A percentile compares a stretch with the other conserved stretches of the same genome.
Conservation (phyloP, 805 yeast species). For the Kluyveromyces nonfermentans region DNA sequence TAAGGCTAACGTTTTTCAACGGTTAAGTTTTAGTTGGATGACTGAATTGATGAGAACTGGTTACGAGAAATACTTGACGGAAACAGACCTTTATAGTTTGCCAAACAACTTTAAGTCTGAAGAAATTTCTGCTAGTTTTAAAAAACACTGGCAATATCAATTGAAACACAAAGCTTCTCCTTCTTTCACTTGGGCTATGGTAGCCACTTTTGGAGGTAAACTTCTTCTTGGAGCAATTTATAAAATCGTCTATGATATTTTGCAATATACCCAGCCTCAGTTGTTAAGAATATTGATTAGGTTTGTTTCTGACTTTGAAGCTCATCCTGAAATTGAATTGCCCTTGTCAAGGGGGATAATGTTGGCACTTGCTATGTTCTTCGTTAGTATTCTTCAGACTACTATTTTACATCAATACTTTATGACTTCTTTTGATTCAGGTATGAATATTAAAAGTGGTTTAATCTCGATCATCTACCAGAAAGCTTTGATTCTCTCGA, state of each 20-base stretch:
- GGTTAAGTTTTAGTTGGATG: constrained; percentile 87
- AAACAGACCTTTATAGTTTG: constrained; percentile 67
- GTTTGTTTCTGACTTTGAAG: constrained; percentile 42
- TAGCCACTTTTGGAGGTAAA: constrained; percentile 66
- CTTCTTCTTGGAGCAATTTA: constrained; percentile 62
- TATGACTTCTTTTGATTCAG: constrained; percentile 62
- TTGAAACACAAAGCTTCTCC: constrained; percentile 32
- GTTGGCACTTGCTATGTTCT: constrained; percentile 68
- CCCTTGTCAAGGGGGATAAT: constrained; percentile 69
- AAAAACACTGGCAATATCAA: constrained; percentile 53
- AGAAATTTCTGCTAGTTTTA: constrained; percentile 40
- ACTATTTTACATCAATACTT: constrained; percentile 71
- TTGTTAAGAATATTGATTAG: constrained; percentile 56
- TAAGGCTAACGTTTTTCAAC: constrained; percentile 56
- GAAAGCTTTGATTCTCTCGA: constrained; percentile 59
- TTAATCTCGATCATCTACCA: constrained; percentile 58
- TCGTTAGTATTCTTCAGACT: constrained; percentile 69
- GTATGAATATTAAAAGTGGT: constrained; percentile 67
- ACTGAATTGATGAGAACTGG: constrained; percentile 74
- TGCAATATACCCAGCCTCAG: constrained; percentile 86
- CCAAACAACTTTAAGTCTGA: constrained; percentile 58
- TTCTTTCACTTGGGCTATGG: constrained; percentile 52
- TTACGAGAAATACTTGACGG: constrained; percentile 42
- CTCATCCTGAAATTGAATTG: constrained; percentile 30
- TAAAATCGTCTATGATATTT: constrained; percentile 64